Conservation (phyloP, 2,329 filamentous ascomycete species). For the Fusarium poae region DNA sequence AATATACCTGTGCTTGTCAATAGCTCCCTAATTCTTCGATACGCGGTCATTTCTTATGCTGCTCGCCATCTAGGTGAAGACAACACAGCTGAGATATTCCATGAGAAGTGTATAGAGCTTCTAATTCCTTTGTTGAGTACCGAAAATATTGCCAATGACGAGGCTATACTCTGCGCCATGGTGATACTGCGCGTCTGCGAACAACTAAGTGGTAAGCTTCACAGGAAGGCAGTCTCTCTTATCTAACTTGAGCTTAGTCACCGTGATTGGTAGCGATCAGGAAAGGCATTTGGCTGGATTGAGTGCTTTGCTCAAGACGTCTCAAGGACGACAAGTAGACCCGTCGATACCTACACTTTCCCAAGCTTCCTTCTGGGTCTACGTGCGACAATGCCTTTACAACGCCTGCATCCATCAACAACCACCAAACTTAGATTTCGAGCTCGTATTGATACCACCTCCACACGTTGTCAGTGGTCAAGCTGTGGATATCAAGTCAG, state of each 20-base stretch:
- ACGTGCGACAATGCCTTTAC: constrained; percentile 38
- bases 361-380: constrained; percentile 41
- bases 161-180: constrained; percentile 14
- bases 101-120: constrained; percentile 11
- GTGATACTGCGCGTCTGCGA: constrained; percentile 19
- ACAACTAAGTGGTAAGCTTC: constrained; percentile 9
- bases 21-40: constrained; percentile 9
- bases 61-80: constrained; percentile 10
- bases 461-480: not conserved
- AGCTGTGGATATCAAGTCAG: constrained; percentile 20
- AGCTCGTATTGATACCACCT: constrained; percentile 4
- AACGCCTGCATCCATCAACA: constrained; percentile 41
- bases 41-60: constrained; percentile 9
- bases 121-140: constrained; percentile 18
- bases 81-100: constrained; percentile 2
- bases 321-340: constrained; percentile 35
- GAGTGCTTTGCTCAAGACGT: constrained; percentile 35
- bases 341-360: constrained; percentile 26
- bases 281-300: constrained; percentile 35
- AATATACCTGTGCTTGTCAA: constrained; percentile 24
- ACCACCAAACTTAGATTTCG: constrained; percentile 23
- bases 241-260: constrained; percentile 2
- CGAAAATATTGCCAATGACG: constrained; percentile 8
- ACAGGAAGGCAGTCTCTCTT: fast-evolving
- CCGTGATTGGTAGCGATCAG: constrained; percentile 24